Evolutionary conservation across 179 eudicot genomes (phyloP).

Genomic region (Beta macrorhiza): DNA sequence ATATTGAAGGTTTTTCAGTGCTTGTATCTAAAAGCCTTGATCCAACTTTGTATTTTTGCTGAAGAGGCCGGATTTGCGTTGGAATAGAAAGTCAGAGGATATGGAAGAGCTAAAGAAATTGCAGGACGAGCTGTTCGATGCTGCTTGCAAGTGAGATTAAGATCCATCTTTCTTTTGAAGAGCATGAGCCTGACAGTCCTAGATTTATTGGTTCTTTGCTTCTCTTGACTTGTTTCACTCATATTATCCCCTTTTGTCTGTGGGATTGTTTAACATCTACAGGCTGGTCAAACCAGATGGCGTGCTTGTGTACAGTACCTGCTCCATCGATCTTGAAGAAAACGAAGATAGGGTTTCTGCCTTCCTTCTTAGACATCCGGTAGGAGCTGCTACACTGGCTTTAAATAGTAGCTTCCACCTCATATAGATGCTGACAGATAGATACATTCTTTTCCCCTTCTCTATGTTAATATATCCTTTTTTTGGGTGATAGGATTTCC

Average conservation of each 20-base stretch:
- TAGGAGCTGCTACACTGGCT: conserved; percentile 26
- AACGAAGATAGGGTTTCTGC: conserved; percentile 86
- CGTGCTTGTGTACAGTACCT: conserved; percentile 84
- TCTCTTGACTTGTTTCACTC: neutral
- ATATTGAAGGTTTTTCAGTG: no score
- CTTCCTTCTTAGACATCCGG: conserved; percentile 79
- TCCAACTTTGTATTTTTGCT: neutral
- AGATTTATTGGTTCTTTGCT: neutral
- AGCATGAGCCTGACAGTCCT: neutral
- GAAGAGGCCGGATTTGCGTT: conserved; percentile 94
- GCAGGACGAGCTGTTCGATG: conserved; percentile 89
- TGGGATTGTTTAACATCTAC: conserved; percentile 10
- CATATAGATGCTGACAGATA: conserved; percentile 3
- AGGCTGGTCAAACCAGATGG: conserved; percentile 91
- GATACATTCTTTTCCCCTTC: neutral
- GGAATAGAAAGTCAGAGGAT: conserved; percentile 91
- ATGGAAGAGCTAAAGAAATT: conserved; percentile 77
- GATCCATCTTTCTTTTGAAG: neutral
- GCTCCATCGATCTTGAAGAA: conserved; percentile 93
- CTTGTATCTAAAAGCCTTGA: neutral
- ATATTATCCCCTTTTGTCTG: neutral
- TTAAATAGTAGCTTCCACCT: neutral
- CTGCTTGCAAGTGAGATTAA: conserved; percentile 71
- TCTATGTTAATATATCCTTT: conserved; percentile 9
- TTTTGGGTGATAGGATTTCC: conserved; percentile 60